Percentiles rank a stretch among this genome's conserved stretches.
phyloP scores from a whole-genome alignment of 2,329 filamentous ascomycete genomes.

The Apiospora kogelbergensis region DNA sequence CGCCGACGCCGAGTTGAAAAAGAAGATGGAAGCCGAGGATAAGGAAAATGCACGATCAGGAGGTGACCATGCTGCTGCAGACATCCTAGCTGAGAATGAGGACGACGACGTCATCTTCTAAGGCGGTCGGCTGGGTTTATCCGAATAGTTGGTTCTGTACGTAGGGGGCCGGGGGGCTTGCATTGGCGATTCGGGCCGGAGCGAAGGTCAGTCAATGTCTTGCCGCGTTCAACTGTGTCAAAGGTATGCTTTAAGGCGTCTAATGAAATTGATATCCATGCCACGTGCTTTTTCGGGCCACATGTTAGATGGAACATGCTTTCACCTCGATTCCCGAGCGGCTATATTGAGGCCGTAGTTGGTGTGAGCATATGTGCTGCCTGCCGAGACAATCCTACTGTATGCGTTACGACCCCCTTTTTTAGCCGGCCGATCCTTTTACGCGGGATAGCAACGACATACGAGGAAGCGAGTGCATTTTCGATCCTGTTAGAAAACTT shows the following conservation, averaged over 20 bases:
- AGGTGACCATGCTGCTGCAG: conserved; percentile 40
- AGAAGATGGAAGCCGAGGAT: conserved; percentile 59
- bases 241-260: conserved; percentile 3
- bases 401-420: neutral
- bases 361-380: neutral
- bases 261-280: conserved; percentile 7
- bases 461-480: neutral
- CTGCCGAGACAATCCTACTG: neutral
- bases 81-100: conserved; percentile 73
- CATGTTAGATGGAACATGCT: neutral
- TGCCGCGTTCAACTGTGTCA: neutral
- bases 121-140: conserved; percentile 6
- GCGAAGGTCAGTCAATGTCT: neutral
- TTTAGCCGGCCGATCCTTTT: neutral
- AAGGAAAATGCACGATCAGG: conserved; percentile 24
- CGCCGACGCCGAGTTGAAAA: conserved; percentile 73
- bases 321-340: neutral
- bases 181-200: neutral
- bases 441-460: neutral
- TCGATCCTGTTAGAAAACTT: neutral
- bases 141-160: neutral
- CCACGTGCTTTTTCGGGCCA: neutral
- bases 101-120: conserved; percentile 88
- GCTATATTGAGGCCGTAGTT: neutral
- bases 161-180: neutral